phyloP scores from a whole-genome alignment of 1,139 yeast species.

The Diutina neorugosa region DNA sequence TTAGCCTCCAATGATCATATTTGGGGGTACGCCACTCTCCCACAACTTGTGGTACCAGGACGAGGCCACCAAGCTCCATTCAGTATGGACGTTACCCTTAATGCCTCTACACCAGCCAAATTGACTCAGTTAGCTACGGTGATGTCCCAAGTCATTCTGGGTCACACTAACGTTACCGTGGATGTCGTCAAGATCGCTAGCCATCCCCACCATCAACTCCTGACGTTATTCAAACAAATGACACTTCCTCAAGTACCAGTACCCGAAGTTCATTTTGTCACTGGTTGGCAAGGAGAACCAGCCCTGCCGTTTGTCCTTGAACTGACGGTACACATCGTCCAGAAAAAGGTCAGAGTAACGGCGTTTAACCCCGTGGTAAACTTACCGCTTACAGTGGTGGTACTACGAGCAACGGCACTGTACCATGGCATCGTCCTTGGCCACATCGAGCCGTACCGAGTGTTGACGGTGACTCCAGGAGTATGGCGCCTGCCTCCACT shows the following conservation, averaged over 20 bases:
- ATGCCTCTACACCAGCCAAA: not conserved
- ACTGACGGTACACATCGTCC: constrained; percentile 38
- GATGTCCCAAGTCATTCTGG: not conserved
- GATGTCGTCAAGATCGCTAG: not conserved
- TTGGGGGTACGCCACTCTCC: not conserved
- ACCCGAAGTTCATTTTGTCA: not conserved
- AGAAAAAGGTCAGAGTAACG: constrained; percentile 39
- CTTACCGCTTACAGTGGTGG: constrained; percentile 22
- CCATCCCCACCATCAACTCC: not conserved
- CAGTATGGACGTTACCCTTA: not conserved
- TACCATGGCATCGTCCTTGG: constrained; percentile 36
- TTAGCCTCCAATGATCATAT: not conserved
- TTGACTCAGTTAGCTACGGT: not conserved
- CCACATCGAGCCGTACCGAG: constrained; percentile 23
- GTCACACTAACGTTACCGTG: not conserved
- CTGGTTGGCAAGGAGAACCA: not conserved
- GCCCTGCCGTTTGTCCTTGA: constrained; percentile 23
- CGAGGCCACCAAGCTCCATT: not conserved
- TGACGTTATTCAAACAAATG: not conserved
- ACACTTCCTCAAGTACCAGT: not conserved
- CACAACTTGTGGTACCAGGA: not conserved
- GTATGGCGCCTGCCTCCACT: constrained; percentile 33
- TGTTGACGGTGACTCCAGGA: constrained; percentile 36
- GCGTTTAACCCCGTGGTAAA: constrained; percentile 41
- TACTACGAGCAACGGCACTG: constrained; percentile 34